Evolutionary conservation across 1,284 basidiomycete genomes (phyloP), one percentile per base, ranked within the genome.

Genomic region (Sporisorium graminicola): DNA sequence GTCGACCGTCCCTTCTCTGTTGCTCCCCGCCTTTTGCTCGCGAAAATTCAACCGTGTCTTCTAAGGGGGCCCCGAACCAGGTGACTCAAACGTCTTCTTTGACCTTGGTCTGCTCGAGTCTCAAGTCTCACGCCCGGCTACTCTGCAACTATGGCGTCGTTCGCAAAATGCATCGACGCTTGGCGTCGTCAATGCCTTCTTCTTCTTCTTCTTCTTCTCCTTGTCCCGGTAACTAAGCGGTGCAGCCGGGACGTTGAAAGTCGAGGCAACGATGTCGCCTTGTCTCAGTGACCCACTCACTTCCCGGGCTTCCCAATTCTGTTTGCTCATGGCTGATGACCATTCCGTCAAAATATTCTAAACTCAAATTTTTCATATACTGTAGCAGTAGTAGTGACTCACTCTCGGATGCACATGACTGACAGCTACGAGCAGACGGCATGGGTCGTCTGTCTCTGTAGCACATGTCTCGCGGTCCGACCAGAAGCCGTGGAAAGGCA

Each of bases 221-320:
- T 50, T 18, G 3, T 40, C 18, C 37, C 18, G 13, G 37, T 16
- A 13, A 14, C 16, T 49, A 49, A 29, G 47, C 26, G 49, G 20
- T 50, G 16, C 49, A 31, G 26, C 49, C 49, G 49, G n/a, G 29
- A 20, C n/a, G 49, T 31, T 50, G 49, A 50, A 49, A 49, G 47
- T 40, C 18, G 16, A 12, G 9, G 31, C 35, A 37, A 14, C 31
- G 31, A 37, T 37, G 6, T 4, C n/a, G n/a, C 37, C 37, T n/a
- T 40, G 37, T 40, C 37, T 40, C 37, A 40, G 37, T 40, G 7
- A 37, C 35, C 35, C 6, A 13, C 8, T 12, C 6, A 37, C 8
- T 5, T 31, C 31, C 31, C 31, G 8, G 35, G 10, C 13, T 35
- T 8, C 35, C 14, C 35, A 14, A 7, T 13, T 14, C 10, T 35